These are phyloP conservation scores for Laetiporus sulphureus DNA, from an alignment of 1,284 basidiomycete species.

Conservation along the genomic window DNA sequence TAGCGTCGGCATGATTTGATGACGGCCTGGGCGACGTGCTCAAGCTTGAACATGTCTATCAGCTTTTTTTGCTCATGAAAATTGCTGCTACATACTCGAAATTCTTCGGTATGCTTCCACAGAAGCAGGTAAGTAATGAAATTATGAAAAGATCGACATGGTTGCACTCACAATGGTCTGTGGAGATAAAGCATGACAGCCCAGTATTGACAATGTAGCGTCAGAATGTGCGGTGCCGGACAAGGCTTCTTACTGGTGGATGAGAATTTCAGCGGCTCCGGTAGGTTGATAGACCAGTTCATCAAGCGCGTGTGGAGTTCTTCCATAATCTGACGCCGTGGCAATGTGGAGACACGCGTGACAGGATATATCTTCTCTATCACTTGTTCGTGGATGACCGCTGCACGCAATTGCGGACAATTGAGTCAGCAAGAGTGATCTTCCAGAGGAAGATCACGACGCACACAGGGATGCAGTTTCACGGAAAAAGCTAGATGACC, in stretches of 20 bases:
- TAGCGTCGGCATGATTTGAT: constrained; percentile 10
- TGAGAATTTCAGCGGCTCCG: constrained; percentile 56
- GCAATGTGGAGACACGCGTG: constrained; percentile 37
- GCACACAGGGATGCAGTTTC: constrained; percentile 57
- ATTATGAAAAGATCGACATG: not conserved
- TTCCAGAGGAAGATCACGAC: constrained; percentile 15
- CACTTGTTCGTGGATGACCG: constrained; percentile 56
- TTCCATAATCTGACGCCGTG: constrained; percentile 40
- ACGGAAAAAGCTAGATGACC: constrained; percentile 51
- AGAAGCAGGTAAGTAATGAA: constrained; percentile 8
- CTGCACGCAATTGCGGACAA: constrained; percentile 26
- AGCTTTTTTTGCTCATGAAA: too few species aligned
- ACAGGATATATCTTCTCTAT: constrained; percentile 73
- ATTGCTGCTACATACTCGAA: constrained; percentile 47
- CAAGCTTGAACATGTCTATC: too few species aligned
- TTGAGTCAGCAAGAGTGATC: not conserved
- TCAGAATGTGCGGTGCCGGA: constrained; percentile 61
- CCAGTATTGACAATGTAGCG: constrained; percentile 77
- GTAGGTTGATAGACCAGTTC: constrained; percentile 71
- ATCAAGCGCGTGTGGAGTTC: constrained; percentile 62
- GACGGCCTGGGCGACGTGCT: too few species aligned
- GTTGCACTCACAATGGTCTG: constrained; percentile 66
- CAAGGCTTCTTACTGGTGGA: constrained; percentile 41
- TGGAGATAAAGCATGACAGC: constrained; percentile 72
- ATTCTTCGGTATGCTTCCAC: constrained; percentile 60